Evolutionary conservation across 2,329 filamentous ascomycete species (phyloP).

Genomic region (Alternaria infectoria): DNA sequence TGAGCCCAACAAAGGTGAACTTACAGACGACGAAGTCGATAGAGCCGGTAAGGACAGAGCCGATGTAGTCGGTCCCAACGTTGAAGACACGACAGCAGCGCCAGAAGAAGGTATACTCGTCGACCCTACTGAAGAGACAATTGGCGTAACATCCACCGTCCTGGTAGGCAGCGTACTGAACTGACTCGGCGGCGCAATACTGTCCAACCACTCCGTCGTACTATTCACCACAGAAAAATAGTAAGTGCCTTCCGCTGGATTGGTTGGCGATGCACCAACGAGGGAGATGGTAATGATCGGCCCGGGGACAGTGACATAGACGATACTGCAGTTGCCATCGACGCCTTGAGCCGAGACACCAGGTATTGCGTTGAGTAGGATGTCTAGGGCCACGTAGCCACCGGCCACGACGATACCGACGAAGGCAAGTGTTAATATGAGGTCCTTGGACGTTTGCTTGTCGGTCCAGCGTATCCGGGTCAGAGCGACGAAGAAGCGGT

Average conservation of each 20-base stretch:
- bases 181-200: slow-evolving; percentile 35
- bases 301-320: slow-evolving; percentile 43
- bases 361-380: slow-evolving; percentile 25
- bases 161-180: slow-evolving; percentile 15
- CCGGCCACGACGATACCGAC: slow-evolving; percentile 15
- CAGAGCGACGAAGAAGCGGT: slow-evolving; percentile 14
- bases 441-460: slow-evolving; percentile 14
- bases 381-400: slow-evolving; percentile 28
- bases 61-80: background rate
- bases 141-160: slow-evolving; percentile 2
- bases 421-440: slow-evolving; percentile 18
- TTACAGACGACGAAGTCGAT: background rate
- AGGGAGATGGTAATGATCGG: slow-evolving; percentile 44
- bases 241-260: slow-evolving; percentile 39
- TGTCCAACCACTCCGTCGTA: slow-evolving; percentile 41
- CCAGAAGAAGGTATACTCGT: background rate
- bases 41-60: background rate
- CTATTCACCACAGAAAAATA: slow-evolving; percentile 43
- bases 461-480: slow-evolving; percentile 12
- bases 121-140: slow-evolving; percentile 1
- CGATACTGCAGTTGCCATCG: slow-evolving; percentile 37
- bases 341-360: slow-evolving; percentile 31
- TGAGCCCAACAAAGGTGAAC: background rate
- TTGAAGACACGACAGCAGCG: background rate
- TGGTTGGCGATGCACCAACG: slow-evolving; percentile 27